phyloP scores from a whole-genome alignment of 768 basidiomycete genomes.

The Boletellus emodensis region DNA sequence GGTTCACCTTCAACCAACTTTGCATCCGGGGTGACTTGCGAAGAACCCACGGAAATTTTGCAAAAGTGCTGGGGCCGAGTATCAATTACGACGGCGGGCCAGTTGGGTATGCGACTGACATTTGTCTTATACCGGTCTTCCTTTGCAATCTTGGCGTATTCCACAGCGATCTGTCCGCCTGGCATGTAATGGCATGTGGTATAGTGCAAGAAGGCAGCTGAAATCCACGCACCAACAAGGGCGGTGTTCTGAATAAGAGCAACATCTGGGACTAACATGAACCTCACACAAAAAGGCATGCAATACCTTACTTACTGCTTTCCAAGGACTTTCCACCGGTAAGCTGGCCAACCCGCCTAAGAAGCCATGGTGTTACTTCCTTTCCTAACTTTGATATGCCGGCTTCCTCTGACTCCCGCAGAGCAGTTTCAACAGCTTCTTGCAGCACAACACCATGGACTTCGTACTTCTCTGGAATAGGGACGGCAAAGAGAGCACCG shows the following conservation, averaged over 20 bases:
- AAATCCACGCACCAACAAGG: slow-evolving; percentile 55
- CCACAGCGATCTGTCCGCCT: slow-evolving; percentile 78
- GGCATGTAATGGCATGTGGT: not conserved
- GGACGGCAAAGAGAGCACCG: slow-evolving; percentile 81
- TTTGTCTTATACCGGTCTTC: slow-evolving; percentile 14
- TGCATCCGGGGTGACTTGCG: not conserved
- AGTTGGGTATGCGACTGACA: slow-evolving; percentile 11
- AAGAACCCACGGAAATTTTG: not conserved
- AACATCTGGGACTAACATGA: slow-evolving; percentile 51
- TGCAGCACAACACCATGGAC: slow-evolving; percentile 66
- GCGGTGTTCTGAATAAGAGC: slow-evolving; percentile 90
- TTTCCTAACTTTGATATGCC: slow-evolving; percentile 81
- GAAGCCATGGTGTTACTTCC: slow-evolving; percentile 92
- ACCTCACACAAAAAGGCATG: not conserved
- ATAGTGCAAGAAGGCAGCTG: not conserved
- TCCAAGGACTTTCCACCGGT: slow-evolving; percentile 70
- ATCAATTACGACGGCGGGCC: not conserved
- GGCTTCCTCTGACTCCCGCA: slow-evolving; percentile 75
- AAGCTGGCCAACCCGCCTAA: slow-evolving; percentile 77
- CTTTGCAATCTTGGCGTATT: slow-evolving; percentile 56
- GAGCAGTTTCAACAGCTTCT: slow-evolving; percentile 75
- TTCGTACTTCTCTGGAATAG: slow-evolving; percentile 80
- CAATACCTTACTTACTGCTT: slow-evolving; percentile 48
- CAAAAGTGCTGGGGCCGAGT: slow-evolving; percentile 11
- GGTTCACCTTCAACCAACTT: not conserved